These are phyloP conservation scores for Fusarium anguioides DNA, from an alignment of 2,329 filamentous ascomycete genomes.

Conservation along the genomic window DNA sequence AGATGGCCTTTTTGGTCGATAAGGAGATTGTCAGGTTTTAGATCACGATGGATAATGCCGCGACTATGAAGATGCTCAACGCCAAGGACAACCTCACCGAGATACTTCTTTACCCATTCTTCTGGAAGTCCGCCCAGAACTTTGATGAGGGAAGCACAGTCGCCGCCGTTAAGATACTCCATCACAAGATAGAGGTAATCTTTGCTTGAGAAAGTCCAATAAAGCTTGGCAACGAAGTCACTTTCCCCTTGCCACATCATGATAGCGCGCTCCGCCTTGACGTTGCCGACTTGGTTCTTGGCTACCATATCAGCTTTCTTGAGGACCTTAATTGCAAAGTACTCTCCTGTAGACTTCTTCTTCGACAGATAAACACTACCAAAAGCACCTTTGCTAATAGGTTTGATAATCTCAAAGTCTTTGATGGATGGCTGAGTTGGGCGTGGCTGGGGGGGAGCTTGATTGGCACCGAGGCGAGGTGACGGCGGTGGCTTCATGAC, in stretches of 20 bases:
- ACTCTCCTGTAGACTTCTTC: conserved; percentile 98
- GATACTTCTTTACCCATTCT: conserved; percentile 98
- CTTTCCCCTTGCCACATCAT: conserved; percentile 99
- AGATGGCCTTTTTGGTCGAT: conserved; percentile 97
- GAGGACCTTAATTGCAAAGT: conserved; percentile 97
- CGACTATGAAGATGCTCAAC: conserved; percentile 95
- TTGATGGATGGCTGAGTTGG: conserved; percentile 96
- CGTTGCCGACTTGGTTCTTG: conserved; percentile 99
- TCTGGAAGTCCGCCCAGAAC: conserved; percentile 91
- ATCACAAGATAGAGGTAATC: conserved; percentile 98
- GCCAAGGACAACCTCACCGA: conserved; percentile 95
- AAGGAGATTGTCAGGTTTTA: conserved; percentile 96
- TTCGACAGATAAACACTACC: conserved; percentile 98
- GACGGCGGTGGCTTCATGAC: conserved; percentile 79
- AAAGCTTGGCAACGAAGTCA: conserved; percentile 98
- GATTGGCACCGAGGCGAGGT: conserved; percentile 80
- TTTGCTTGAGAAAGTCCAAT: conserved; percentile 99
- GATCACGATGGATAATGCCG: conserved; percentile 94
- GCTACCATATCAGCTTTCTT: conserved; percentile 99
- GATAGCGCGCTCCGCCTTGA: conserved; percentile 97
- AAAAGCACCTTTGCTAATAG: conserved; percentile 98
- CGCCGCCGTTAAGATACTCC: conserved; percentile 98
- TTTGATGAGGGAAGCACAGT: conserved; percentile 96
- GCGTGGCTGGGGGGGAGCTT: conserved; percentile 83
- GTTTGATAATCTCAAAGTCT: conserved; percentile 99